Percentiles rank a stretch among this genome's conserved stretches.
Conservation (phyloP, 352 stramenopile genomes). For the Aphanomyces euteiches region DNA sequence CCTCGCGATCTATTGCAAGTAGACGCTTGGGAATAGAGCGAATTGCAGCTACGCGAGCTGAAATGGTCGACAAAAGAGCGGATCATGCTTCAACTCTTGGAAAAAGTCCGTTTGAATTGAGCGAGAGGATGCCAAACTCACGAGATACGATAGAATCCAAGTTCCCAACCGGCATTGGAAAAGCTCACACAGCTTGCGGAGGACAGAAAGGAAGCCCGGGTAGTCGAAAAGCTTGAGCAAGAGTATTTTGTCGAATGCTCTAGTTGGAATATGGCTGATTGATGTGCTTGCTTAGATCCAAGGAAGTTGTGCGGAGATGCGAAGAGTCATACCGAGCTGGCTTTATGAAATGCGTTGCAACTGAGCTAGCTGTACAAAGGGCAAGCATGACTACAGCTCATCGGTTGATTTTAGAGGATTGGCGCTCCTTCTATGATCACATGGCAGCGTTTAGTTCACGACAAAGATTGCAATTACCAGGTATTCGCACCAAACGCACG, state of each 20-base stretch:
- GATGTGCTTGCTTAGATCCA: neutral
- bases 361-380: conserved; percentile 4
- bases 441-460: conserved; percentile 16
- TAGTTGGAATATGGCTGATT: neutral
- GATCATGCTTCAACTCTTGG: conserved; percentile 10
- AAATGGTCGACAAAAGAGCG: conserved; percentile 18
- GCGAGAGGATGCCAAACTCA: neutral
- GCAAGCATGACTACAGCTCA: neutral
- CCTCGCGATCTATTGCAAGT: too few species aligned
- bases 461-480: conserved; percentile 25
- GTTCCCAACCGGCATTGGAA: neutral
- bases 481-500: neutral
- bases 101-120: neutral
- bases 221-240: conserved; percentile 10
- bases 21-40: neutral
- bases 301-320: conserved; percentile 4
- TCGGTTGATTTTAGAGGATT: neutral
- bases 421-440: conserved; percentile 9
- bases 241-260: neutral
- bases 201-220: conserved; percentile 10
- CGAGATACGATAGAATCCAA: neutral
- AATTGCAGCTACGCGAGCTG: conserved; percentile 11
- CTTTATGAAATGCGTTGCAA: conserved; percentile 15
- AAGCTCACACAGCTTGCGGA: neutral
- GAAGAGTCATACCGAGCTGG: conserved; percentile 19